Evolutionary conservation across 208 protist genomes (phyloP).

Genomic region (Wallacemonas rigidus): DNA sequence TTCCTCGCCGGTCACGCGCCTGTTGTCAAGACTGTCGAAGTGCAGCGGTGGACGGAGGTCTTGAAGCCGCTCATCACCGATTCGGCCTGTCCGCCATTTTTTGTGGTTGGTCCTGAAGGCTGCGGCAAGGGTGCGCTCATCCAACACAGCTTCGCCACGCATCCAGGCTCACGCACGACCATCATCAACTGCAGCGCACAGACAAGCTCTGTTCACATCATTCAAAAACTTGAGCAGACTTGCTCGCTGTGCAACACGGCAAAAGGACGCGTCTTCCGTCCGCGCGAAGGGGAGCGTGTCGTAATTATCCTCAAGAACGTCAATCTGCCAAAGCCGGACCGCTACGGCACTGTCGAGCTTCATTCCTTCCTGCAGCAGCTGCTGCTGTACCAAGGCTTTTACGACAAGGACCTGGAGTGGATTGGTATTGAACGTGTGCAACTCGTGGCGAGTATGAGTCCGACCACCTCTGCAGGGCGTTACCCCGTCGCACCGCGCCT

Average conservation of each 20-base stretch:
- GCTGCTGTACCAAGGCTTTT: conserved; percentile 96
- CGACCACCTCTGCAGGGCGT: conserved; percentile 85
- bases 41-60: conserved; percentile 85
- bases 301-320: conserved; percentile 97
- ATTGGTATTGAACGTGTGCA: conserved; percentile 93
- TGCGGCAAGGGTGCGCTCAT: conserved; percentile 94
- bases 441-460: conserved; percentile 96
- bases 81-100: conserved; percentile 82
- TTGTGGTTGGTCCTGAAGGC: conserved; percentile 97
- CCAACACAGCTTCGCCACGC: conserved; percentile 66
- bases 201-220: conserved; percentile 91
- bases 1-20: conserved; percentile 57
- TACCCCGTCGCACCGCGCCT: conserved; percentile 94
- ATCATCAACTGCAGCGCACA: conserved; percentile 96
- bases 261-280: conserved; percentile 91
- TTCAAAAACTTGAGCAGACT: conserved; percentile 95
- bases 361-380: conserved; percentile 98
- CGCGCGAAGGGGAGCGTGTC: conserved; percentile 93
- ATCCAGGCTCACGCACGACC: conserved; percentile 56
- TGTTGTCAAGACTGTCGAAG: conserved; percentile 92
- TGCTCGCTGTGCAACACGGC: conserved; percentile 88
- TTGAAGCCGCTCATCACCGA: conserved; percentile 88
- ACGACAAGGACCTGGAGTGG: conserved; percentile 97
- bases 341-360: conserved; percentile 97
- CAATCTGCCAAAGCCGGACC: conserved; percentile 97